Evolutionary conservation across 148 eudicot species (phyloP), one percentile per base, ranked within the genome.

Genomic region (Camellia japonica): DNA sequence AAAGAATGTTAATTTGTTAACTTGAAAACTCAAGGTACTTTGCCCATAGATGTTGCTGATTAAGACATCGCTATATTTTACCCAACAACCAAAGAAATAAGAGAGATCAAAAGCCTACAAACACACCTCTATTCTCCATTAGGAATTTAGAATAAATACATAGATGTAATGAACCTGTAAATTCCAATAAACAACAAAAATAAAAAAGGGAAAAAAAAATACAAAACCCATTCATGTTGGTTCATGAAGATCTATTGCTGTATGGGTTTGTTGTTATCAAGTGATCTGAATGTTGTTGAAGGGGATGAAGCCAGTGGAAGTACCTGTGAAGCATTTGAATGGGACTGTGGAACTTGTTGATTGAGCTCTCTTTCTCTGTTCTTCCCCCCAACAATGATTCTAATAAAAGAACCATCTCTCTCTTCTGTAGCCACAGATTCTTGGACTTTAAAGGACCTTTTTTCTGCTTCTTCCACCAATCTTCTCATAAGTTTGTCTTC

Each of bases 401-500:
- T 77, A 55, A 83, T 30, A 67, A 85, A 82, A 66, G 85, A 80
- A 10, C 66, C 89, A 63, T 82, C 84, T 76, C 80, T 84, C 56
- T 69, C 87, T 64, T 82, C 89, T 15, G 11, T 55, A 15, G 60
- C 83, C 41, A 59, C 54, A 79, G 58, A 82, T 71, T 83, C 87
- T 73, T 78, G 78, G 41, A 86, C 47, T 51, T 64, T 82, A 3
- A 43, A 6, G 5, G 72, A 74, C 68, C 79, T 87, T 70, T 74
- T 95, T 79, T 90, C 96, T 67, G 90, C 88, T 74, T 93, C 96
- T 54, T 95, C 94, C 80, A 84, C 61, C 78, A 91, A 75, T 82
- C 78, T 93, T 67, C 85, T 90, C 61, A 89, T 86, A 73, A 95
- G 72, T 68, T 95, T 95, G 88, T 95, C 97, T 81, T 95, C 98